Percentiles rank a stretch among this genome's conserved stretches.
Evolutionary conservation across 768 basidiomycete species (phyloP).

Genomic region (Ramaria sp.): DNA sequence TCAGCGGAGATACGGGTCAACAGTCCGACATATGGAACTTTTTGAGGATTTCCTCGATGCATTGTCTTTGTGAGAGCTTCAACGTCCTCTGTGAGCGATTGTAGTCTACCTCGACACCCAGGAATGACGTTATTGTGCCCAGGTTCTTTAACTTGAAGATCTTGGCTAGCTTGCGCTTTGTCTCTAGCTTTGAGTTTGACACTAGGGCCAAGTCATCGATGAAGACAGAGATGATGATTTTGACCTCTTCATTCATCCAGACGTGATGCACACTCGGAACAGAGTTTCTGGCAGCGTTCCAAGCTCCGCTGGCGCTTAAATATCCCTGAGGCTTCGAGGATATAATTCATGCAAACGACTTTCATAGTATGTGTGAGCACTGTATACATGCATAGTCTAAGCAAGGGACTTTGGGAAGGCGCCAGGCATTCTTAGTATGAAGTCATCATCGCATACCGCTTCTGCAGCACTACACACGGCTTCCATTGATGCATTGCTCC

Average conservation of each 20-base stretch:
- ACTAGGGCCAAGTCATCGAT: constrained; percentile 25
- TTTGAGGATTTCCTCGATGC: constrained; percentile 10
- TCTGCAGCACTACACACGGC: too few species aligned
- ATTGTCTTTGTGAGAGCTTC: constrained; percentile 13
- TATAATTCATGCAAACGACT: too few species aligned
- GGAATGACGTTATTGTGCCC: constrained; percentile 16
- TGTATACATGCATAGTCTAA: too few species aligned
- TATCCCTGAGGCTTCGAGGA: too few species aligned
- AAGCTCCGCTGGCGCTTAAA: too few species aligned
- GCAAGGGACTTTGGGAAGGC: too few species aligned
- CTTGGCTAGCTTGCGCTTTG: constrained; percentile 17
- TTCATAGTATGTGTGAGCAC: too few species aligned
- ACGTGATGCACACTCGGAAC: constrained; percentile 19
- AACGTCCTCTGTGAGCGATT: constrained; percentile 7
- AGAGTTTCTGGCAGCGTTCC: too few species aligned
- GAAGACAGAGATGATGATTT: constrained; percentile 21
- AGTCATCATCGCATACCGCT: too few species aligned
- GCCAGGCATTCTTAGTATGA: too few species aligned
- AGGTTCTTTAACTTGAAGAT: constrained; percentile 20
- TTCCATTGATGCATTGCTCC: too few species aligned
- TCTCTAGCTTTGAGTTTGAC: constrained; percentile 10
- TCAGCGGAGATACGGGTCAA: constrained; percentile 11
- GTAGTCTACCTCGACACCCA: constrained; percentile 14
- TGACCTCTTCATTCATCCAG: constrained; percentile 14
- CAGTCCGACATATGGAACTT: constrained; percentile 9